phyloP scores from a whole-genome alignment of 2,329 filamentous ascomycete genomes.

The Colletotrichum costaricense region DNA sequence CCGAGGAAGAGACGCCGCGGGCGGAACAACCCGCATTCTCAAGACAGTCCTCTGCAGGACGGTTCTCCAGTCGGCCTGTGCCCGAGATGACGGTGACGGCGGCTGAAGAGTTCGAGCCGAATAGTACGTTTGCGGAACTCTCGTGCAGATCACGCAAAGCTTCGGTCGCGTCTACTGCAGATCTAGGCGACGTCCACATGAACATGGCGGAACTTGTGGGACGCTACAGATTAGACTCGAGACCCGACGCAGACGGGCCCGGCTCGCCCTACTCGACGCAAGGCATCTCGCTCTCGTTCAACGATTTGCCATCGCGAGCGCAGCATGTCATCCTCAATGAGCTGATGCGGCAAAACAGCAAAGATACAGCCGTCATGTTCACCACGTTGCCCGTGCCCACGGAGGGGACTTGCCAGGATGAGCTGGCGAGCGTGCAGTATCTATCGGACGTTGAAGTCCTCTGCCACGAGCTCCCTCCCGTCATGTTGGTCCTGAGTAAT shows the following conservation, averaged over 20 bases:
- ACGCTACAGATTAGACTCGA: constrained; percentile 47
- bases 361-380: constrained; percentile 80
- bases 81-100: constrained; percentile 70
- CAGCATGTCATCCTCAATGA: constrained; percentile 91
- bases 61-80: constrained; percentile 72
- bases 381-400: constrained; percentile 86
- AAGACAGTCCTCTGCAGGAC: constrained; percentile 60
- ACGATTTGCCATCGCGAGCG: constrained; percentile 84
- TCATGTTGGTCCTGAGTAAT: constrained; percentile 85
- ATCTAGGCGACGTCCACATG: constrained; percentile 49
- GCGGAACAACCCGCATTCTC: constrained; percentile 52
- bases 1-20: constrained; percentile 43
- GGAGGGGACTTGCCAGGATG: constrained; percentile 79
- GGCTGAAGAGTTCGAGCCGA: constrained; percentile 64
- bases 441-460: constrained; percentile 82
- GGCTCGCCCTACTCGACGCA: constrained; percentile 67
- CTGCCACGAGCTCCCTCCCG: constrained; percentile 80
- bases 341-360: constrained; percentile 76
- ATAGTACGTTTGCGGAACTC: constrained; percentile 71
- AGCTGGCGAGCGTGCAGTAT: constrained; percentile 78
- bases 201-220: constrained; percentile 58
- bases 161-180: constrained; percentile 47
- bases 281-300: constrained; percentile 80
- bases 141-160: constrained; percentile 51
- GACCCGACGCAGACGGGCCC: constrained; percentile 37